Conservation (phyloP, 2,329 filamentous ascomycete genomes). For the Rhynchosporium graminicola region DNA sequence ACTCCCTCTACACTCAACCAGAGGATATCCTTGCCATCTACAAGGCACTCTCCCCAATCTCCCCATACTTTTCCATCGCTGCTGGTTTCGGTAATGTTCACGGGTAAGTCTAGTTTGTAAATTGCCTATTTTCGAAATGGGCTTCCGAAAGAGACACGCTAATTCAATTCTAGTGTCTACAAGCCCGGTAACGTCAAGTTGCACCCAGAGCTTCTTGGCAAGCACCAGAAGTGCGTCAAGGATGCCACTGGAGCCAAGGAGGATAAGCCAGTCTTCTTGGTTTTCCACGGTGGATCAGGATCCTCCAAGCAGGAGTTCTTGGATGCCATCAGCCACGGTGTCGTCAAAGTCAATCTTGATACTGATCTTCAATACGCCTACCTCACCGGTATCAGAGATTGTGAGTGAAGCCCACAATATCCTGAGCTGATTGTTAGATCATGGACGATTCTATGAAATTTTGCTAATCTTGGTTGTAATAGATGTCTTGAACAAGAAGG, state of each 20-base stretch:
- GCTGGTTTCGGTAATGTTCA: slow-evolving; percentile 99
- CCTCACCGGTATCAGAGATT: slow-evolving; percentile 89
- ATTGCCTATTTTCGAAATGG: not conserved
- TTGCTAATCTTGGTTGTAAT: not conserved
- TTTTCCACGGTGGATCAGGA: slow-evolving; percentile 98
- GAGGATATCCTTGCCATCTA: slow-evolving; percentile 94
- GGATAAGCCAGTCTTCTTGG: slow-evolving; percentile 95
- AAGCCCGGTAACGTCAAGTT: slow-evolving; percentile 97
- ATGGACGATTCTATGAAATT: not conserved
- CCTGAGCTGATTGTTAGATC: not conserved
- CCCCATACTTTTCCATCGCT: slow-evolving; percentile 95
- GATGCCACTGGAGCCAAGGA: slow-evolving; percentile 71
- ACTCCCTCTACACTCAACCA: slow-evolving; percentile 95
- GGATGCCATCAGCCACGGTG: slow-evolving; percentile 86
- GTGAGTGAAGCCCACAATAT: not conserved
- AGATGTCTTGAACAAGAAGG: slow-evolving; percentile 86
- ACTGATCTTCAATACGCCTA: slow-evolving; percentile 98
- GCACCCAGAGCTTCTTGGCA: slow-evolving; percentile 90
- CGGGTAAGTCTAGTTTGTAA: slow-evolving; percentile 43
- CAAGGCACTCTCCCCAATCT: slow-evolving; percentile 81
- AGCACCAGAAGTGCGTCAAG: slow-evolving; percentile 93
- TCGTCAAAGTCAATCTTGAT: slow-evolving; percentile 99
- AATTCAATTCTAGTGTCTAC: slow-evolving; percentile 66
- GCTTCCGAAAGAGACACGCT: not conserved
- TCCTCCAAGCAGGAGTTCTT: slow-evolving; percentile 88